phyloP scores from a whole-genome alignment of 1,284 basidiomycete genomes.

The Ustilago xerochloae region DNA sequence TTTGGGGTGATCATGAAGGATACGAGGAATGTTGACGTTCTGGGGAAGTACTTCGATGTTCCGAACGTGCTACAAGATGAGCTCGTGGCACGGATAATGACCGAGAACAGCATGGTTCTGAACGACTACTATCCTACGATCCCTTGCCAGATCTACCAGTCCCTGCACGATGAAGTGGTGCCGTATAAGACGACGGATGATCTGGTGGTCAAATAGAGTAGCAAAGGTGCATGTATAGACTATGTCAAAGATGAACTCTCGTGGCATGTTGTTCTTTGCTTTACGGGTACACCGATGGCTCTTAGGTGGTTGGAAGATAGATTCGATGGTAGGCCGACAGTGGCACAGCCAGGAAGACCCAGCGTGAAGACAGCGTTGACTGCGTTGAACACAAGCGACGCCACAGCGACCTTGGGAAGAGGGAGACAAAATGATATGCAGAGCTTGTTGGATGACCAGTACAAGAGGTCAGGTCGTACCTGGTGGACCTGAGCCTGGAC shows the following conservation, averaged over 20 bases:
- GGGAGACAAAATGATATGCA: conserved; percentile 33
- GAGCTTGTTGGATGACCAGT: conserved; percentile 29
- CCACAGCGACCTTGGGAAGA: conserved; percentile 23
- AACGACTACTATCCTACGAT: conserved; percentile 22
- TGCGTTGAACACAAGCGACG: conserved; percentile 32
- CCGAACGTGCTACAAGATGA: conserved; percentile 11
- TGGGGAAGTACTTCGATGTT: conserved; percentile 48
- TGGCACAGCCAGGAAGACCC: conserved; percentile 24
- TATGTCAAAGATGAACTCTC: conserved; percentile 34
- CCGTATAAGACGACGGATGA: conserved; percentile 47
- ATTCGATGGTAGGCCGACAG: conserved; percentile 29
- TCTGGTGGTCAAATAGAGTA: conserved; percentile 39
- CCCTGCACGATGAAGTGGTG: conserved; percentile 56
- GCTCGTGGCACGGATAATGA: conserved; percentile 25
- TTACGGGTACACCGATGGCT: conserved; percentile 30
- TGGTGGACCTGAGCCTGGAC: conserved; percentile 34
- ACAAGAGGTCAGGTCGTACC: conserved; percentile 13
- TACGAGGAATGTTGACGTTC: conserved; percentile 17
- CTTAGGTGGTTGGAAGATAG: conserved; percentile 52
- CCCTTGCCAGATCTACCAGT: conserved; percentile 59
- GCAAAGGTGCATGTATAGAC: conserved; percentile 43
- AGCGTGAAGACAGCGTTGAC: conserved; percentile 28
- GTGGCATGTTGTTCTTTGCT: conserved; percentile 39
- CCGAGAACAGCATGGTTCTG: conserved; percentile 44
- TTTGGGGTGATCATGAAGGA: conserved; percentile 43